Percentiles rank a stretch among this genome's conserved stretches.
These are phyloP conservation scores for Skeletonema tropicum DNA, from an alignment of 108 stramenopile genomes.

Conservation along the genomic window DNA sequence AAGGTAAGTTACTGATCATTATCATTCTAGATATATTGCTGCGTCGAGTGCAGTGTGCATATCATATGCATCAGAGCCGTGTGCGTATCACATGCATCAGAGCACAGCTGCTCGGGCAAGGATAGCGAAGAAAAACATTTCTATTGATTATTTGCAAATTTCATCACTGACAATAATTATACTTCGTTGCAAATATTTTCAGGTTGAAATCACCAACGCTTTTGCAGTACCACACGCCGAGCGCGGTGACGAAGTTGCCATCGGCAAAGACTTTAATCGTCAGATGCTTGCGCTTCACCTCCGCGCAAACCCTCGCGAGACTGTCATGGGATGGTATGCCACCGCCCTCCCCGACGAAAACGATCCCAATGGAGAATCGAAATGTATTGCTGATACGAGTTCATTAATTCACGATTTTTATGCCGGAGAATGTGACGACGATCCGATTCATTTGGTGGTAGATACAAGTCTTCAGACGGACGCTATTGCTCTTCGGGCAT, in stretches of 20 bases:
- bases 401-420: conserved; percentile 97
- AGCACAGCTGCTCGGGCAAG: neutral
- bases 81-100: neutral
- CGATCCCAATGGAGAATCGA: conserved; percentile 26
- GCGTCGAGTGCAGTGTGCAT: neutral
- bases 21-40: neutral
- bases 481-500: conserved; percentile 80
- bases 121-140: neutral
- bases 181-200: neutral
- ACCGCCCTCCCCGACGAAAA: conserved; percentile 63
- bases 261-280: conserved; percentile 96
- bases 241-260: conserved; percentile 91
- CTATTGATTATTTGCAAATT: neutral
- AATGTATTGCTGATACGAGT: conserved; percentile 88
- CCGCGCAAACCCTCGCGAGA: conserved; percentile 84
- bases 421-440: conserved; percentile 89
- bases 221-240: conserved; percentile 97
- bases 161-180: neutral
- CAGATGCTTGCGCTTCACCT: conserved; percentile 82
- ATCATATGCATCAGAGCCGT: too few relatives aligned
- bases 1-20: conserved; percentile 40
- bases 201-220: conserved; percentile 93
- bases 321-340: conserved; percentile 97
- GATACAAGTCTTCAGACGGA: conserved; percentile 79
- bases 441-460: conserved; percentile 89